These are phyloP conservation scores for Colletotrichum sublineola DNA, from an alignment of 2,329 filamentous ascomycete genomes.

Conservation along the genomic window DNA sequence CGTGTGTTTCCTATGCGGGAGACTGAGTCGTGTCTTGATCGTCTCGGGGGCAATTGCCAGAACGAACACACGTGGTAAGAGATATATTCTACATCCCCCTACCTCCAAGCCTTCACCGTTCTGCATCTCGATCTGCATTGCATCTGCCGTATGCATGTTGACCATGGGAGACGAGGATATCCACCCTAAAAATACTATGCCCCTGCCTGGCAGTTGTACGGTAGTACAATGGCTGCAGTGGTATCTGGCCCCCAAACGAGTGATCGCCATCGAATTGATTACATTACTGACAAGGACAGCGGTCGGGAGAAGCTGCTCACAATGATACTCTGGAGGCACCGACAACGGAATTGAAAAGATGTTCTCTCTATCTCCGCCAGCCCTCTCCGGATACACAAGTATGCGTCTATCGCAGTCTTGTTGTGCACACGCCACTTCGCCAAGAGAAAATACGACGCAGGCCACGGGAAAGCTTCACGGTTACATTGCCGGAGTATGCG, in stretches of 20 bases:
- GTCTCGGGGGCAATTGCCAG: conserved; percentile 15
- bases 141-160: background rate
- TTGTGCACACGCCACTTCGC: background rate
- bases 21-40: conserved; percentile 22
- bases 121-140: conserved; percentile 17
- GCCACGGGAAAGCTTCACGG: conserved; percentile 29
- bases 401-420: background rate
- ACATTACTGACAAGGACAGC: background rate
- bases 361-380: background rate
- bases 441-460: conserved; percentile 6
- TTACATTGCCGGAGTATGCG: conserved; percentile 27
- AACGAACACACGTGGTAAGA: conserved; percentile 21
- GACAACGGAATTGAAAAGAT: background rate
- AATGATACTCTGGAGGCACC: background rate
- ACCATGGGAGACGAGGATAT: background rate
- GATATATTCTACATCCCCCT: conserved; percentile 7
- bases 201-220: background rate
- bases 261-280: background rate
- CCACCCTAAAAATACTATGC: background rate
- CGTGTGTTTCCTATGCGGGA: conserved; percentile 21
- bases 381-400: too few species aligned
- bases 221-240: background rate
- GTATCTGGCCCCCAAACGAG: conserved; percentile 1
- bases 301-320: background rate
- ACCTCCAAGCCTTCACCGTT: conserved; percentile 5